Evolutionary conservation across 768 basidiomycete genomes (phyloP), one percentile per base, ranked within the genome.

Genomic region (Pulveroboletus sp.): DNA sequence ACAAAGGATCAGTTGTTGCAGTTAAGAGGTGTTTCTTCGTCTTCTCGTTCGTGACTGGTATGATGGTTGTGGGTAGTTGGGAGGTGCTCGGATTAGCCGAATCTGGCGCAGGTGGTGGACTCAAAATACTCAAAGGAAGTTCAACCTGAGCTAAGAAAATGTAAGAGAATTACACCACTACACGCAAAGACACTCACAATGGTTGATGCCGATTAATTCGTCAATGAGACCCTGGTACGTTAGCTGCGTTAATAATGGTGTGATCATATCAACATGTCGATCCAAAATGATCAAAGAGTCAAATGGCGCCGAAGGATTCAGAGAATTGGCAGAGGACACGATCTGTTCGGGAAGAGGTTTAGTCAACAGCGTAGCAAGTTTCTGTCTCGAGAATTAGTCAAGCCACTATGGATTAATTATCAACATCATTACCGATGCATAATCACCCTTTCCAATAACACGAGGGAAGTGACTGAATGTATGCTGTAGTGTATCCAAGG

Each of bases 181-280:
- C 6, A 16, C 23, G 20, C 14, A 43, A 4, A 41, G 21, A 23
- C 10, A 68, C 85, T 50, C 59, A 92, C 94, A 87, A 61, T 97
- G 93, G 66, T 80, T 87, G 52, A 99, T 85, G 1, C 91, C 89
- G 40, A 97, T 75, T 31, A 92, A 71, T 66, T 99, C 97, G 62
- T 98, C 97, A 29, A 97, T 76, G 40, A 99, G 83, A 17, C 97
- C 97, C 64, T 98, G 88, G 57, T 98, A 98, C 0, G 97, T 99
- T 48, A 98, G 73, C 61, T 98, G 94, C 3, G 97, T 98, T 39
- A 95, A 79, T 43, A 98, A 74, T 2, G 97, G 93, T 0, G 97
- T 97, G 50, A 98, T 84, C 88, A 97, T 89, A 61, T 99, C 97
- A 10, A 89, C 83, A 29, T 84, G 82, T 40, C 97, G 83, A 66